Base-by-base conservation (phyloP, 2,329 filamentous ascomycete genomes). In the Fusarium humuli region DNA sequence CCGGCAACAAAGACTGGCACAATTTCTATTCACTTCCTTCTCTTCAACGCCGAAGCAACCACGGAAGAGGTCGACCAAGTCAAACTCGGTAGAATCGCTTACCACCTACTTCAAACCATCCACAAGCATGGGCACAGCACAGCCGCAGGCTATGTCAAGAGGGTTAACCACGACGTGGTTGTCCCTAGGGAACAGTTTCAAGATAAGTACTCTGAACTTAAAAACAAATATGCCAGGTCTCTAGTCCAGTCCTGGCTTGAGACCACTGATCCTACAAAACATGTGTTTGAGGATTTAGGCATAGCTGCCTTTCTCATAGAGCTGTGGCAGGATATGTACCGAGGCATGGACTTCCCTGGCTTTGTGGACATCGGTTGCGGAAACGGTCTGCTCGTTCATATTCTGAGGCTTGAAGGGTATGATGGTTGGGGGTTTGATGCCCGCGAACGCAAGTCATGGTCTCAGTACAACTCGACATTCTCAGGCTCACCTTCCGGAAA, bases 341-440 rank as follows among this genome's bases (percentile, higher is more conserved):
- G 73, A 40, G 77, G 77, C 44, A 61, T 49, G 1, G 65, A 71
- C 0, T 98, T 97, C 73, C 93, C 94, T 0, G 94, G 95, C 1
- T 99, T 98, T 75, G 92, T 98, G 22, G 96, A 99, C 76, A 94
- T 99, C 47, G 96, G 95, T 7, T 98, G 96, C 77, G 96, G 96
- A 3, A 99, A 98, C 76, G 96, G 96, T 2, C 84, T 99, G 6
- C 86, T 99, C 2, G 93, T 97, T 10, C 88, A 97, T 76, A 88
- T 99, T 40, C 86, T 99, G 7, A 85, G 90, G 16, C 82, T 86
- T 63, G 94, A 98, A 80, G 94, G 94, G 13, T 98, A 94, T 79
- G 73, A 77, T 0, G 96, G 96, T 23, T 97, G 91, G 88, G 96
- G 96, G 0, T 97, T 98, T 75, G 96, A 99, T 79, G 96, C 94